Evolutionary conservation across 768 basidiomycete species (phyloP), one percentile per base, ranked within the genome.

Genomic region (Boletales sp.): DNA sequence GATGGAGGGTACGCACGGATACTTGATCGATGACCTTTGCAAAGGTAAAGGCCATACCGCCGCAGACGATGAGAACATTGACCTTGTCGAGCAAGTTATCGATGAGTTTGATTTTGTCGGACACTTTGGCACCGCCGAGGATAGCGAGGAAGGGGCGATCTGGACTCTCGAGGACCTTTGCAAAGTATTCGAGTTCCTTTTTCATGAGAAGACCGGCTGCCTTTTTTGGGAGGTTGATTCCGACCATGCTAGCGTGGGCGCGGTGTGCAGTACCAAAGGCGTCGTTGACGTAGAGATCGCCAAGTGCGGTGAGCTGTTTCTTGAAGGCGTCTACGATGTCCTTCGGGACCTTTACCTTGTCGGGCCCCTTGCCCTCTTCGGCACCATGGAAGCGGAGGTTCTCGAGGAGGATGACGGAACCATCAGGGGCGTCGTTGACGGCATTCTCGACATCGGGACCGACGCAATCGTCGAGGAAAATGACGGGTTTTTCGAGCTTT

Each of bases 11-110:
- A 61, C 80, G 54, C 62, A 90, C 92, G 42, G 82, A 67, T 40
- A 93, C 78, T 53, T 82, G 77, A 50, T 97, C 81, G 50, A 95
- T 77, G 7, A 85, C 88, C 77, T 97, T 98, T 73, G 94, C 93
- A 81, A 99, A 99, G 50, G 95, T 99, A 74, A 97, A 99, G 32
- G 92, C 90, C 95, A 99, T 99, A 27, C 95, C 95, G 63, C 95
- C 95, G 56, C 92, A 89, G 59, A 99, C 90, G 68, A 99, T 97
- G 57, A 99, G 75, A 19, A 88, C 90, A 73, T 99, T 77, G 71
- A 98, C 95, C 82, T 98, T 94, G 75, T 97, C 95, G 58, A 99
- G 78, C 89, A 99, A 88, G 77, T 97, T 97, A 61, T 99, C 94
- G 67, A 99, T 99, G 50, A 99, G 77, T 68, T 94, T 90, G 59